Conservation (phyloP, 2,329 filamentous ascomycete species). For the Colletotrichum ledebouriae region DNA sequence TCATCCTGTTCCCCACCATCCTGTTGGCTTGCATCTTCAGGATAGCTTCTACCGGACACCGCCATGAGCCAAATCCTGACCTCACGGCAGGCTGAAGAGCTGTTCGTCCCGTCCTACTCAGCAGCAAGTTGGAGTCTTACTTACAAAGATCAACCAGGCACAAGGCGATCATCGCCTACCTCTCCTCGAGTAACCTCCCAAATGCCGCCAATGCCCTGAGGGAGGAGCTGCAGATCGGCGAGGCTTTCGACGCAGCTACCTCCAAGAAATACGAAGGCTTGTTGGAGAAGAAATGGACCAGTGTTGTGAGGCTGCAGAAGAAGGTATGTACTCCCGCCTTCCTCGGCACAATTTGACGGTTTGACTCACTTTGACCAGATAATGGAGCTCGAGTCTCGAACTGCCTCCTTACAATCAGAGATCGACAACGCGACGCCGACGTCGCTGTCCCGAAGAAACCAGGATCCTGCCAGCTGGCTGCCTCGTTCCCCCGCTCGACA, state of each 20-base stretch:
- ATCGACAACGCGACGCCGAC: conserved; percentile 84
- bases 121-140: conserved; percentile 20
- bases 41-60: conserved; percentile 11
- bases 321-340: conserved; percentile 71
- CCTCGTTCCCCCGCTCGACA: conserved; percentile 86
- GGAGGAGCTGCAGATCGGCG: conserved; percentile 79
- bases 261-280: conserved; percentile 95
- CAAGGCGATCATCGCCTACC: conserved; percentile 93
- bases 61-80: conserved; percentile 83
- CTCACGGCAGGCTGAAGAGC: conserved; percentile 86
- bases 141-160: conserved; percentile 68
- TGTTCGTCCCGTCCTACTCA: conserved; percentile 65
- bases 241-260: conserved; percentile 81
- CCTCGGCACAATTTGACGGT: background rate
- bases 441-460: conserved; percentile 82
- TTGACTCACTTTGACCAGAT: conserved; percentile 68
- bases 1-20: background rate
- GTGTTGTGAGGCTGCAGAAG: conserved; percentile 93
- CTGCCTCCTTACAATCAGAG: conserved; percentile 81
- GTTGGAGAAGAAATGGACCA: conserved; percentile 98
- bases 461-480: conserved; percentile 89
- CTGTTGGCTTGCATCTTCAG: background rate
- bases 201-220: conserved; percentile 79
- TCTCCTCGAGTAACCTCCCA: conserved; percentile 79
- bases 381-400: conserved; percentile 89